phyloP scores from a whole-genome alignment of 139 green algal genomes.

The Deuterostichococcus epilithicus region DNA sequence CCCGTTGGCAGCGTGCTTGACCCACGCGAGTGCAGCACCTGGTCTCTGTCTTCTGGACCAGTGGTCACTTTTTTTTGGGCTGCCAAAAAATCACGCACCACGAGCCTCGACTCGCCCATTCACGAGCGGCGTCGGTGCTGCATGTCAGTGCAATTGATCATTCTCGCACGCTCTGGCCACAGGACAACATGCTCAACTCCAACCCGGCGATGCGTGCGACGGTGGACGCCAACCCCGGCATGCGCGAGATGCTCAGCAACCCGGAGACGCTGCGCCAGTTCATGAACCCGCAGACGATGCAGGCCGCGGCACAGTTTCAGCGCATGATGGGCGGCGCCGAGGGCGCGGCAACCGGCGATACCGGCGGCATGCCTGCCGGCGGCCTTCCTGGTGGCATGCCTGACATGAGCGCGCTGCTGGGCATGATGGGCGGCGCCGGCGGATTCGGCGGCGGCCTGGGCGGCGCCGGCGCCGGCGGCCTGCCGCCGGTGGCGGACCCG shows the following conservation, averaged over 20 bases:
- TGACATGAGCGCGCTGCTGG: conserved; percentile 5
- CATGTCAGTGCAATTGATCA: too few species aligned
- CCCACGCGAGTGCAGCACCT: too few species aligned
- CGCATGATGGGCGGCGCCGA: conserved; percentile 14
- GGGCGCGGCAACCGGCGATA: neutral
- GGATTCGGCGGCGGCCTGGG: conserved; percentile 6
- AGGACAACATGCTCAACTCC: conserved; percentile 50
- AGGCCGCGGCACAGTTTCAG: conserved; percentile 56
- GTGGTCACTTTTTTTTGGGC: too few species aligned
- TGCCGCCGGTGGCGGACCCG: conserved; percentile 56
- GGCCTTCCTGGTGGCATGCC: conserved; percentile 11
- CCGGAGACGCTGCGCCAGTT: conserved; percentile 75
- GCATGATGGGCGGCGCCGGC: conserved; percentile 19
- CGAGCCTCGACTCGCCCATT: too few species aligned
- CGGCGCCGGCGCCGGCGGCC: conserved; percentile 3
- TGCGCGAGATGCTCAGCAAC: conserved; percentile 50
- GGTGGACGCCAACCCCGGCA: conserved; percentile 42
- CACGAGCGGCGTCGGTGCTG: too few species aligned
- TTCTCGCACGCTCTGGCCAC: conserved; percentile 6
- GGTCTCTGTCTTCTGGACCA: too few species aligned
- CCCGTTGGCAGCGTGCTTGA: too few species aligned
- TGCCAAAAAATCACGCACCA: too few species aligned
- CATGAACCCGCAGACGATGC: conserved; percentile 68
- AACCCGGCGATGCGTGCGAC: conserved; percentile 49
- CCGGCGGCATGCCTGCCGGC: neutral